phyloP scores from a whole-genome alignment of 2,329 filamentous ascomycete species.

The Claviceps maximensis region DNA sequence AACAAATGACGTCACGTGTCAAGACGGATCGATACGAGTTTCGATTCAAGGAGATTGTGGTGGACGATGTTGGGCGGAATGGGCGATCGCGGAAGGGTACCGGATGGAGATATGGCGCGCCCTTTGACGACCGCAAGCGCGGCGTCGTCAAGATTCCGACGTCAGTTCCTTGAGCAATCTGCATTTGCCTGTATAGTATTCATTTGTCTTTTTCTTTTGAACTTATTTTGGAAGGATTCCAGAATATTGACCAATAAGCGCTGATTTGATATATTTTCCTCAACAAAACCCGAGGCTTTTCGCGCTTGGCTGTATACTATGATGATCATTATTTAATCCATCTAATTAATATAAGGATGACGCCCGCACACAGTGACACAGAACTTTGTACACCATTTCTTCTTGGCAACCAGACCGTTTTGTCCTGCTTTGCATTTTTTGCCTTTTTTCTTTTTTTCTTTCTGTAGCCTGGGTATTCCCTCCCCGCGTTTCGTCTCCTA shows the following conservation, averaged over 20 bases:
- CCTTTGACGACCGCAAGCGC: slow-evolving; percentile 47
- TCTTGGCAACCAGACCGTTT: too few relatives aligned
- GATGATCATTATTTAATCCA: background rate
- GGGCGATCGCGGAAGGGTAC: slow-evolving; percentile 38
- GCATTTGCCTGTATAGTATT: background rate
- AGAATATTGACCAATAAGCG: background rate
- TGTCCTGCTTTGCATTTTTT: background rate
- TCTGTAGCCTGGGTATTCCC: too few relatives aligned
- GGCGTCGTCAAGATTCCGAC: slow-evolving; percentile 57
- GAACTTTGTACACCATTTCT: background rate
- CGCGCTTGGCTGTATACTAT: slow-evolving; percentile 1
- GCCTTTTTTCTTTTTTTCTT: too few relatives aligned
- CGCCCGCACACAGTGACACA: background rate
- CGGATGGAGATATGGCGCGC: slow-evolving; percentile 52
- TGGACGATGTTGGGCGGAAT: slow-evolving; percentile 39
- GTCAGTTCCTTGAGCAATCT: slow-evolving; percentile 34
- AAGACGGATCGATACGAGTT: slow-evolving; percentile 45
- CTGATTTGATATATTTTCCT: background rate
- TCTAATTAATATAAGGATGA: background rate
- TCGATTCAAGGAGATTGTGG: slow-evolving; percentile 46
- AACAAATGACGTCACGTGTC: slow-evolving; percentile 30
- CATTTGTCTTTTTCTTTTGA: background rate
- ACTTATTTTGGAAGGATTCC: background rate
- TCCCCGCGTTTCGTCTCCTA: background rate
- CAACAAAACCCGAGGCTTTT: background rate